These are phyloP conservation scores for Aspergillus wentii DNA, from an alignment of 495 filamentous ascomycete species.

Conservation along the genomic window DNA sequence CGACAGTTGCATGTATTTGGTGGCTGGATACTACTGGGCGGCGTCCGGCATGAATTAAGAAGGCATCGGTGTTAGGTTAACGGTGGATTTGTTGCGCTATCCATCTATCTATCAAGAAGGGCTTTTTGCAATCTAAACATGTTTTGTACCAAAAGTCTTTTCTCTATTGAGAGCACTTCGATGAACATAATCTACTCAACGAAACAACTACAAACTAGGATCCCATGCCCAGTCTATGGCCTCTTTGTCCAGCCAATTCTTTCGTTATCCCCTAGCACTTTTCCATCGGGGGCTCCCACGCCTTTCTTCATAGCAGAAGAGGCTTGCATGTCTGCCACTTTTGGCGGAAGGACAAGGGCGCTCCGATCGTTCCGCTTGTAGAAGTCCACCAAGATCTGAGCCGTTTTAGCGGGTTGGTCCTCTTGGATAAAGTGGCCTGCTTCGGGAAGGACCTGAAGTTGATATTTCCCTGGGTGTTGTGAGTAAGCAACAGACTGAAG, in stretches of 20 bases:
- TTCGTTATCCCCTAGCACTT: too few relatives aligned
- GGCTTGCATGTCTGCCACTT: constrained; percentile 64
- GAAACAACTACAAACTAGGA: too few relatives aligned
- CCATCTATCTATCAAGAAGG: too few relatives aligned
- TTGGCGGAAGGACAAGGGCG: constrained; percentile 81
- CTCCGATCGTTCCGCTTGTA: constrained; percentile 84
- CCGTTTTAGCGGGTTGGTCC: constrained; percentile 85
- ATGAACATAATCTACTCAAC: too few relatives aligned
- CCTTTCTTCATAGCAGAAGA: constrained; percentile 40
- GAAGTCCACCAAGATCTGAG: constrained; percentile 80
- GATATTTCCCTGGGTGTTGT: constrained; percentile 71
- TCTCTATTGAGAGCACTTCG: too few relatives aligned
- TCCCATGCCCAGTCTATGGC: too few relatives aligned
- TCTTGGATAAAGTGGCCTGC: constrained; percentile 97
- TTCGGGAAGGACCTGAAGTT: constrained; percentile 89
- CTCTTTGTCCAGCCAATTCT: background rate
- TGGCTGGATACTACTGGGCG: constrained; percentile 2
- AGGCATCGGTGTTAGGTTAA: constrained; percentile 2
- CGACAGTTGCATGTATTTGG: constrained; percentile 3
- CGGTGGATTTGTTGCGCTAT: too few relatives aligned
- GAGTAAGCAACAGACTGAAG: background rate
- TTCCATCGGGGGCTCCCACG: constrained; percentile 6
- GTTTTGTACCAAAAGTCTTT: too few relatives aligned
- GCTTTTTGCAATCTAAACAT: too few relatives aligned
- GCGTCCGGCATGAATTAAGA: background rate